Conservation (phyloP, 805 yeast genomes). For the Deakozyma indianensis region DNA sequence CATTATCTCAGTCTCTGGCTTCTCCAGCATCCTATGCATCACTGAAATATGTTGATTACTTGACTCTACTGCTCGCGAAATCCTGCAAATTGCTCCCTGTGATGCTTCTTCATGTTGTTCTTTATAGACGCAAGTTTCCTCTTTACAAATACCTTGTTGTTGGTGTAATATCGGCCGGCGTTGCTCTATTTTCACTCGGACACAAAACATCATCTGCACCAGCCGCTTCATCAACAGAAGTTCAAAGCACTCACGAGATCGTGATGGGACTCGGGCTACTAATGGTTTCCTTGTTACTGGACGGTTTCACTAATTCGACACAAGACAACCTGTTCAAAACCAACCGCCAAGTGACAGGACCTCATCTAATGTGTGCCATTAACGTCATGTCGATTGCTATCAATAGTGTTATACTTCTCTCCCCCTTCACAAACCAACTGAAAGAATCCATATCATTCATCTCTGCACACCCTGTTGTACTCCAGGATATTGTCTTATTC, state of each 20-base stretch:
- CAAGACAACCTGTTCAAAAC: slow-evolving; percentile 70
- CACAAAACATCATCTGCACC: slow-evolving; percentile 15
- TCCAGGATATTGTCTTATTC: slow-evolving; percentile 48
- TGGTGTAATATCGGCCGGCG: slow-evolving; percentile 66
- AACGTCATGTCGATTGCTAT: slow-evolving; percentile 32
- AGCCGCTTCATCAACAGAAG: slow-evolving; percentile 21
- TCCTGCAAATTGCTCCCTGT: slow-evolving; percentile 92
- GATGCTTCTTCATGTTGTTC: slow-evolving; percentile 61
- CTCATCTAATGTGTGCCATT: slow-evolving; percentile 70
- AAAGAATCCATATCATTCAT: slow-evolving; percentile 36
- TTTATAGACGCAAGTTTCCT: slow-evolving; percentile 64
- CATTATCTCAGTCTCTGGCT: slow-evolving; percentile 64
- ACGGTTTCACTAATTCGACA: slow-evolving; percentile 86
- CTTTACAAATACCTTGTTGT: slow-evolving; percentile 69
- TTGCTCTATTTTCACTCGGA: slow-evolving; percentile 56
- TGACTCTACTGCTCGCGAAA: slow-evolving; percentile 75
- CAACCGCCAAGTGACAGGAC: slow-evolving; percentile 48
- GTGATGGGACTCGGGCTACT: slow-evolving; percentile 48
- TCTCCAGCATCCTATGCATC: slow-evolving; percentile 75
- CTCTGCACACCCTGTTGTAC: slow-evolving; percentile 34
- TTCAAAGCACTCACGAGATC: slow-evolving; percentile 22
- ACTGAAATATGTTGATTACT: slow-evolving; percentile 68
- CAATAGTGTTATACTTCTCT: slow-evolving; percentile 29
- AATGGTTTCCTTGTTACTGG: slow-evolving; percentile 52
- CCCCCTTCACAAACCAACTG: slow-evolving; percentile 39